phyloP scores from a whole-genome alignment of 129 eudicot genomes.

The Pittosporum tobira region DNA sequence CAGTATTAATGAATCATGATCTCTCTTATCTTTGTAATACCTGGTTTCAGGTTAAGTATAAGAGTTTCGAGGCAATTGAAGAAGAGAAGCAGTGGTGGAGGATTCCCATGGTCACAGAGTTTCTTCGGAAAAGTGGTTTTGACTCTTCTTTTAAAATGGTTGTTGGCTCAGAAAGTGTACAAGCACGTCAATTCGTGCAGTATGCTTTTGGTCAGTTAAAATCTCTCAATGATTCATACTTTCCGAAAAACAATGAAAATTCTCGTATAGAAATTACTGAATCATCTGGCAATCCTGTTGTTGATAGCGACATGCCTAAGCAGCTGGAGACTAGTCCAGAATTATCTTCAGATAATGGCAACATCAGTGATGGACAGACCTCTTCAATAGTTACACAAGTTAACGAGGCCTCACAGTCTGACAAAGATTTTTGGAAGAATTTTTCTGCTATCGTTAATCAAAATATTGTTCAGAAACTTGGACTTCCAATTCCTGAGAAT shows the following conservation, averaged over 20 bases:
- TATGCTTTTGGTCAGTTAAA: slow-evolving; percentile 81
- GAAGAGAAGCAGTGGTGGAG: slow-evolving; percentile 80
- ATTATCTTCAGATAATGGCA: slow-evolving; percentile 12
- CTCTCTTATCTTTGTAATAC: slow-evolving; percentile 6
- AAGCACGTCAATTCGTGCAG: slow-evolving; percentile 90
- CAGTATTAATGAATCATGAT: background rate
- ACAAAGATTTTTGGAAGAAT: slow-evolving; percentile 66
- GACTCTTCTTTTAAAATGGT: slow-evolving; percentile 67
- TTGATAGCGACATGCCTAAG: slow-evolving; percentile 13
- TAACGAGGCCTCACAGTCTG: slow-evolving; percentile 39
- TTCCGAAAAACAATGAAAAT: slow-evolving; percentile 23
- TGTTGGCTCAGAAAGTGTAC: slow-evolving; percentile 81
- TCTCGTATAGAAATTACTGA: slow-evolving; percentile 11
- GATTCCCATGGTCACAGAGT: slow-evolving; percentile 70
- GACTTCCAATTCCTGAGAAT: slow-evolving; percentile 74
- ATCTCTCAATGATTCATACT: slow-evolving; percentile 54
- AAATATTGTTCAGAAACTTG: slow-evolving; percentile 65
- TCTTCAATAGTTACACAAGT: slow-evolving; percentile 12
- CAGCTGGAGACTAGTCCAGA: slow-evolving; percentile 11
- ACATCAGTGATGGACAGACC: slow-evolving; percentile 8
- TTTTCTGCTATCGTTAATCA: slow-evolving; percentile 53
- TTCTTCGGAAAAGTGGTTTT: slow-evolving; percentile 59
- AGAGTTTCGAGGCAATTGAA: slow-evolving; percentile 68
- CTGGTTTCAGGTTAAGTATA: slow-evolving; percentile 55
- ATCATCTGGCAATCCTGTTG: slow-evolving; percentile 8